Evolutionary conservation across 768 basidiomycete species (phyloP), one percentile per base, ranked within the genome.

Genomic region (Rhizopogon rudus): DNA sequence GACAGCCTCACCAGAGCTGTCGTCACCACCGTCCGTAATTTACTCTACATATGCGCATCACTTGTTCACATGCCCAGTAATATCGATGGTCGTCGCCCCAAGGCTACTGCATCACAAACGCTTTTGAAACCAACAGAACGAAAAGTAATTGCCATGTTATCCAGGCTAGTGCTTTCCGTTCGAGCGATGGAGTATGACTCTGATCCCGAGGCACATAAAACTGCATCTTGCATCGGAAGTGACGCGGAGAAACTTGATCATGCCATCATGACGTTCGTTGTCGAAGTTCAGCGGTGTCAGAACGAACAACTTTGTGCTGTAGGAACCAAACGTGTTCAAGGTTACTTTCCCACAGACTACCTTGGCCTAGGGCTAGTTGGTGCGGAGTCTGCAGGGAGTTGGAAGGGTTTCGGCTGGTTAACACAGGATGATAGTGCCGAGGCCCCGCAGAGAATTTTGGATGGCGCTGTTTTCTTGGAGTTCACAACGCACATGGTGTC

Each of bases 331-430:
- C 80, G 87, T 28, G 60, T 90, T 25, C 73, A 77, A 29, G 89
- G 85, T 7, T 79, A 78, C 13, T 84, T 90, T 59, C 74, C 77
- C 17, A 77, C 84, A 0, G 71, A 74, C 12, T 82, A 87, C 59
- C 71, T 93, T 44, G 93, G 93, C 0, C 68, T 85, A 16, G 88
- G 91, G 16, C 75, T 91, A n/a, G 79, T 89, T 37, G 93, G 93
- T n/a, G 89, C 85, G 3, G 92, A 92, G 4, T 74, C 77, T 51
- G 91, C 79, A 22, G 91, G 80, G 9, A 74, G 75, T 20, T 94
- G 92, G 92, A 88, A 83, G 61, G 93, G 91, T 12, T 90, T 91
- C 60, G 93, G 93, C 35, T 94, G 86, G 79, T 81, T 88, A 41
- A 75, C 81, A 25, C 66, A 79, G 43, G 77, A 79, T 40, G 78